Evolutionary conservation across 768 basidiomycete species (phyloP), one percentile per base, ranked within the genome.

Genomic region (Phylloporus scabripes): DNA sequence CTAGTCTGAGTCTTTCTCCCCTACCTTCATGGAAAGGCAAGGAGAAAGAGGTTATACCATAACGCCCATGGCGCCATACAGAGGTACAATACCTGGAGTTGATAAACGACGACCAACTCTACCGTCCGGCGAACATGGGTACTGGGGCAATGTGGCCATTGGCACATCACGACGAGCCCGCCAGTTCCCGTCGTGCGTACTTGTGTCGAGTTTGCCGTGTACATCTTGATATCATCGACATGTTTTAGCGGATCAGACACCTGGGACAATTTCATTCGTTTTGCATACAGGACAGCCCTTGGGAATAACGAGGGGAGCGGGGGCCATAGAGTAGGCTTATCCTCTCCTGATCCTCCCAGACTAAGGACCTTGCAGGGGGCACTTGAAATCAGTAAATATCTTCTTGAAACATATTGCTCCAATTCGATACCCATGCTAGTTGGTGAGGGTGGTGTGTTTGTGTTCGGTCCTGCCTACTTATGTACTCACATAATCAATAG

Each of bases 391-490:
- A 68, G 67, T 0, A 23, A 60, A 7, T 63, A 70, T 36, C 62
- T 83, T 2, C 24, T 40, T 5, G 50, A 68, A 11, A 66, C 63
- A 0, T 79, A 75, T 54, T 81, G 80, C n/a, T 48, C 64, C 14
- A 57, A 80, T 56, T 68, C 73, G 5, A 68, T 82, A 42, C 64
- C 77, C 1, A 65, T 83, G 57, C 58, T 82, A 15, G 71, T 83
- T 9, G 82, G 83, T 49, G 82, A 83, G 67, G 79, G 80, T 6
- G 75, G 78, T 69, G 57, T 48, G 50, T 53, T 38, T 18, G 15
- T 1, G 23, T 10, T 8, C 17, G n/a, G n/a, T n/a, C n/a, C n/a
- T n/a, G n/a, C n/a, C n/a, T n/a, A n/a, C n/a, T n/a, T 36, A 8
- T 36, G 34, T 12, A 32, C 76, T 0, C 57, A 70, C 7, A 26